A percentile compares a stretch with the other conserved stretches of the same genome.
Conservation (phyloP, 106 monocot species). For the Apostasia ramifera region DNA sequence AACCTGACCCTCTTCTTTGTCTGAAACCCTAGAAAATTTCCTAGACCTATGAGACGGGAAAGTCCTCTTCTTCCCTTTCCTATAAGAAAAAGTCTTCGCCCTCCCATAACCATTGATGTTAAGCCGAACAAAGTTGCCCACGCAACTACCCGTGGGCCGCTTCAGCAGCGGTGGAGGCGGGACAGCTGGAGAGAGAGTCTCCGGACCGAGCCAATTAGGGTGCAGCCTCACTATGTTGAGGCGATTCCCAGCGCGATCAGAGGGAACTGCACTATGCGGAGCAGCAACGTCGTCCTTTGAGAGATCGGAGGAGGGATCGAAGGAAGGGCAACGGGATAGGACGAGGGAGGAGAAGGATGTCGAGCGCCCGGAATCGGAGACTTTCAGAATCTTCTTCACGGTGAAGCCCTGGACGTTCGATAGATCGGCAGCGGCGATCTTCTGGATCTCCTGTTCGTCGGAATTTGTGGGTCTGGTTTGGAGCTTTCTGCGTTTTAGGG, state of each 20-base stretch:
- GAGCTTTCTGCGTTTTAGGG: slow-evolving; percentile 20
- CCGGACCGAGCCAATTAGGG: slow-evolving; percentile 19
- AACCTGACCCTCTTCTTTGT: slow-evolving; percentile 10
- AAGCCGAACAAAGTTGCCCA: slow-evolving; percentile 82
- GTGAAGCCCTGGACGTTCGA: slow-evolving; percentile 31
- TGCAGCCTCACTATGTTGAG: slow-evolving; percentile 12
- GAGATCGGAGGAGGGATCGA: slow-evolving; percentile 30
- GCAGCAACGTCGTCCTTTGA: slow-evolving; percentile 1
- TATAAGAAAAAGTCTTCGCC: slow-evolving; percentile 23
- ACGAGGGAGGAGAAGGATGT: slow-evolving; percentile 61
- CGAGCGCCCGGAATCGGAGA: slow-evolving; percentile 13
- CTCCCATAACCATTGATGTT: slow-evolving; percentile 78
- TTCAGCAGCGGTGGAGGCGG: slow-evolving; percentile 21
- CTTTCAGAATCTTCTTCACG: slow-evolving; percentile 13
- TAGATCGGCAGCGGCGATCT: slow-evolving; percentile 25
- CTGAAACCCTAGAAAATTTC: slow-evolving; percentile 28
- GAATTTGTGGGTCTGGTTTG: slow-evolving; percentile 18
- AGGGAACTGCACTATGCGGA: not conserved
- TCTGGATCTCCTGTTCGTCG: slow-evolving; percentile 1
- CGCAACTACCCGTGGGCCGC: slow-evolving; percentile 22
- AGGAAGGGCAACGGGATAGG: slow-evolving; percentile 41
- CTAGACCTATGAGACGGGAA: slow-evolving; percentile 7
- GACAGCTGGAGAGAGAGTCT: slow-evolving; percentile 14
- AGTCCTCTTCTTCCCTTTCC: slow-evolving; percentile 25
- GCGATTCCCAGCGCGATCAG: slow-evolving; percentile 1